A percentile compares a stretch with the other conserved stretches of the same genome.
These are phyloP conservation scores for Comarum palustre DNA, from an alignment of 306 rosid genomes.

Conservation along the genomic window DNA sequence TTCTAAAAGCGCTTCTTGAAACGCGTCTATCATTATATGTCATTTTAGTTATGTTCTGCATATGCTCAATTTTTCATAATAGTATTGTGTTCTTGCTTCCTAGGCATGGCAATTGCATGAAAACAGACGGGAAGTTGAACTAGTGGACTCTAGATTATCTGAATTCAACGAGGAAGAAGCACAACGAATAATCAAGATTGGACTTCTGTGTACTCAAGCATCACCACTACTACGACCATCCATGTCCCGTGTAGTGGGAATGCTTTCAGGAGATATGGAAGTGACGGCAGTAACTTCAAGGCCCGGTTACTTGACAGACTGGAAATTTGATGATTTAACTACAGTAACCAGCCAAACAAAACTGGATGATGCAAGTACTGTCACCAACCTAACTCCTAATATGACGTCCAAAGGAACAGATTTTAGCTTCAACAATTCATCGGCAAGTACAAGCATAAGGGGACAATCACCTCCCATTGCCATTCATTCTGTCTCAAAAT, in stretches of 20 bases:
- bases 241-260: slow-evolving; percentile 72
- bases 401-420: slow-evolving; percentile 27
- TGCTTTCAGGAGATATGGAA: slow-evolving; percentile 66
- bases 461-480: slow-evolving; percentile 29
- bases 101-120: slow-evolving; percentile 74
- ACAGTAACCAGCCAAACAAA: neutral
- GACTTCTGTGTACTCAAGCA: slow-evolving; percentile 65
- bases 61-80: neutral
- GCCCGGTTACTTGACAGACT: slow-evolving; percentile 66
- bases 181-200: slow-evolving; percentile 42
- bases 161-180: slow-evolving; percentile 47
- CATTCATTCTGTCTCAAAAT: slow-evolving; percentile 29
- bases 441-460: slow-evolving; percentile 32
- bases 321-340: slow-evolving; percentile 39
- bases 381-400: slow-evolving; percentile 20
- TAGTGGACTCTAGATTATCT: slow-evolving; percentile 47
- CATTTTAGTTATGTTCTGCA: neutral
- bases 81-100: neutral
- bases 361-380: slow-evolving; percentile 37
- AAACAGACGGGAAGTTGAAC: slow-evolving; percentile 31
- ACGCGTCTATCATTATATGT: neutral
- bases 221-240: slow-evolving; percentile 57
- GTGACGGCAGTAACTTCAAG: slow-evolving; percentile 45
- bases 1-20: neutral
- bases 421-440: slow-evolving; percentile 29